Conservation (phyloP, 2,329 filamentous ascomycete species). For the Epichloe uncinata region DNA sequence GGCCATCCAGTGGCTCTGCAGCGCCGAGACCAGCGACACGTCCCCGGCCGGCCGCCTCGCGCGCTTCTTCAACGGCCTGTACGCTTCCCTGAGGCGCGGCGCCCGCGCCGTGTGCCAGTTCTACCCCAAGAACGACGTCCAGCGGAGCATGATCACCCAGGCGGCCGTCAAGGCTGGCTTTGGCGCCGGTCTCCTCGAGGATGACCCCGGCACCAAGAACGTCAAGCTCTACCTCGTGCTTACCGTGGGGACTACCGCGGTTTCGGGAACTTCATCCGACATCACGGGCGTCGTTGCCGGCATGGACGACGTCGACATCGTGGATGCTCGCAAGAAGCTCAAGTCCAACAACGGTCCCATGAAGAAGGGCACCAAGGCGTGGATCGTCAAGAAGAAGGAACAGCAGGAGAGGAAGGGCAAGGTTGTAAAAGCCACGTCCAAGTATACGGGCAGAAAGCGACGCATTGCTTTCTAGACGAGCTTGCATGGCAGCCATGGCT, state of each 20-base stretch:
- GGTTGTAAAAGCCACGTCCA: conserved; percentile 75
- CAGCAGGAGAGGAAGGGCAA: conserved; percentile 94
- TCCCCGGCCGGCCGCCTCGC: conserved; percentile 63
- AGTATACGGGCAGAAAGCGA: conserved; percentile 87
- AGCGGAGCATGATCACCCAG: conserved; percentile 81
- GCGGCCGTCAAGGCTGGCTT: conserved; percentile 92
- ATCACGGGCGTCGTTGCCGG: conserved; percentile 83
- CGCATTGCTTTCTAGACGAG: conserved; percentile 53
- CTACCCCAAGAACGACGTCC: conserved; percentile 89
- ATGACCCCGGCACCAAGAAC: conserved; percentile 93
- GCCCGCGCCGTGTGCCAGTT: conserved; percentile 93
- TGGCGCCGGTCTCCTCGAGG: conserved; percentile 85
- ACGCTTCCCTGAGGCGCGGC: conserved; percentile 69
- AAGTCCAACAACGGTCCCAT: conserved; percentile 35
- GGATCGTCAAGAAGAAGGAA: conserved; percentile 78
- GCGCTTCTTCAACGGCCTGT: conserved; percentile 87
- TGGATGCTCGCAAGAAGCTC: conserved; percentile 50
- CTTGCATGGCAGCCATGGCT: background rate
- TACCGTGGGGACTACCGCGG: conserved; percentile 58
- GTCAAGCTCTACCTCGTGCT: conserved; percentile 92
- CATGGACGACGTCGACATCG: conserved; percentile 76
- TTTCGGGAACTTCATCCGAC: conserved; percentile 48
- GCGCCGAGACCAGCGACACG: conserved; percentile 80
- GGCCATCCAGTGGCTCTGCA: conserved; percentile 97
- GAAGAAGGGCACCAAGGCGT: conserved; percentile 73